Conservation (phyloP, 139 green algal species). For the Chlamydomonas incerta region DNA sequence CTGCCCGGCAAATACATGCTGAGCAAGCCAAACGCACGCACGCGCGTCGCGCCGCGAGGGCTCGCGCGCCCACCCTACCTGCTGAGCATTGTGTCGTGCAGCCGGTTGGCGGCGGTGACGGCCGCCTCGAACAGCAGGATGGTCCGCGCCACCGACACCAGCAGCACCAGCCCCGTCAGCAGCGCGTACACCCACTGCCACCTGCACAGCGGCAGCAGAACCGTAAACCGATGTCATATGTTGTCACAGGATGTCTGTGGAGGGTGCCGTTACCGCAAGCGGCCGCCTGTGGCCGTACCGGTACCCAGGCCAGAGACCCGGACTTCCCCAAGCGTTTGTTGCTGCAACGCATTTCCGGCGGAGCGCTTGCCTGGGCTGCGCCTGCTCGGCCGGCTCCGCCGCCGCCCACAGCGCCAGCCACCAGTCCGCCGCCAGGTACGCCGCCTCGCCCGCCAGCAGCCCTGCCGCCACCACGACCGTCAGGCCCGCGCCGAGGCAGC, state of each 20-base stretch:
- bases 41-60: no score
- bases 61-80: no score
- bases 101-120: conserved; percentile 51
- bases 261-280: no score
- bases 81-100: conserved; percentile 43
- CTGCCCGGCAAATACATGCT: no score
- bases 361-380: conserved; percentile 17
- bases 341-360: no score
- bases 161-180: conserved; percentile 61
- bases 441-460: conserved; percentile 73
- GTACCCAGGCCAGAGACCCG: no score
- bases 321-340: no score
- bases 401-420: conserved; percentile 79
- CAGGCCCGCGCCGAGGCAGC: conserved; percentile 38
- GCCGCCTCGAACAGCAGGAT: conserved; percentile 72
- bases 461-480: conserved; percentile 44
- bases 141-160: conserved; percentile 58
- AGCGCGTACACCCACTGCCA: conserved; percentile 71
- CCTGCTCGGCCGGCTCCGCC: conserved; percentile 13
- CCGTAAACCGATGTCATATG: no score
- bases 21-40: no score
- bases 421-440: conserved; percentile 72
- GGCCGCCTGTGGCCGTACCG: no score
- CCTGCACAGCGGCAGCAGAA: not conserved
- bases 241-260: no score